Base-by-base conservation (phyloP, 257 asterid species). In the Rubia yunnanensis region DNA sequence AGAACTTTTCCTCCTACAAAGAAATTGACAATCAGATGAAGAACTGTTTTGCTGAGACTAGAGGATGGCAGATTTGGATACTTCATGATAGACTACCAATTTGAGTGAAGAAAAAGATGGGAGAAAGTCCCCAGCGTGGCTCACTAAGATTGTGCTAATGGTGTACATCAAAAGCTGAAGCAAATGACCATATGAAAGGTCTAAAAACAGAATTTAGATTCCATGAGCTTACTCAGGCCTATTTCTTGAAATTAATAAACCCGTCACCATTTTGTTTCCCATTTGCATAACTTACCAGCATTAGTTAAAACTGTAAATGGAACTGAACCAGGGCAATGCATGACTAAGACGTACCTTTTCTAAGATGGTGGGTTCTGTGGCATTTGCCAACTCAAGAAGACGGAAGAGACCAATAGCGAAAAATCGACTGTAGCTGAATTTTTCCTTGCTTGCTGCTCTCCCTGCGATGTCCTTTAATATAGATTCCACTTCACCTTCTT, bases 341-440 rank as follows among this genome's bases (percentile, higher is more conserved):
- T 24, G n/a, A 28, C 59, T 44, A 54, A 36, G 20, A 58, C 34
- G 60, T 80, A 89, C 97, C 96, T 87, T 89, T 28, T 87, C 97
- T 58, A 92, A 75, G 44, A 86, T 35, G 65, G 86, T 74, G 57
- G 97, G 97, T 64, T 92, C 99, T 32, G 94, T 73, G 64, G 95
- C 89, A 80, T 88, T 89, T 75, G 95, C 79, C 72, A 89, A 77
- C 83, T 92, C 99, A 67, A 92, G 97, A 71, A 92, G 76, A 52
- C 96, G 96, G 74, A 92, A 92, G 66, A 92, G 95, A 60, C 97
- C 99, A 75, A 92, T 85, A 2, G 97, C 96, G 82, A 89, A 87
- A 83, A 92, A 87, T 60, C 97, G 86, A 64, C 95, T 92, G 74
- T 92, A 92, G 78, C 96, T 85, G 82, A 89, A 92, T 66, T 72